Base-by-base conservation (phyloP, 176 grass and related monocot genomes). In the Raddia guianensis region DNA sequence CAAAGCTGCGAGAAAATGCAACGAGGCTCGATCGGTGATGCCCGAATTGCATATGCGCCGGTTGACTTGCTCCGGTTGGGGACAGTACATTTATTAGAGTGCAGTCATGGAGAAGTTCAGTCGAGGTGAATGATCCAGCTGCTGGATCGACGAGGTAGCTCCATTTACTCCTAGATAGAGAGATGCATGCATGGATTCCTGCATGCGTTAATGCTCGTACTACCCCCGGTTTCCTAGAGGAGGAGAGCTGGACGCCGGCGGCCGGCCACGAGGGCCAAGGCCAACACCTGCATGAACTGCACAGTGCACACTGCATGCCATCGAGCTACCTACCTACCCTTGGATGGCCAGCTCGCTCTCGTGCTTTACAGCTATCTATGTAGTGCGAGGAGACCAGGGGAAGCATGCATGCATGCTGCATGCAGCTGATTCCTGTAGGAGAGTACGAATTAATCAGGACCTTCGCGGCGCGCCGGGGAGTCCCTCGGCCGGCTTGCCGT, bases 311-410 rank as follows among this genome's bases (percentile, higher is more conserved):
- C 40, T 15, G 8, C 18, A 63, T 27, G 27, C 12, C 32, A 59
- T 59, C 18, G 57, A 52, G 16, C 10, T 33, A 61, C 55, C 55
- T 9, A 15, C 72, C 72, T n/a, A n/a, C n/a, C 21, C 14, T 49
- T 33, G 20, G 10, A 57, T 8, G 54, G 32, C 43, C n/a, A 48
- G 46, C 51, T 3, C 8, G 13, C 74, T 19, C 46, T 64, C 8
- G 4, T 37, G 9, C 54, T 72, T 82, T 63, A 52, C 65, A 82
- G 55, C 68, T 70, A 33, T 8, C 68, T 70, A 33, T 4, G 18
- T 7, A 18, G 46, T 12, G 10, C 18, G 11, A 68, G 57, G n/a
- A 9, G 40, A 18, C 44, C 4, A 8, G 49, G 27, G 20, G 13
- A 49, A 12, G 9, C 6, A 35, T 6, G 33, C 27, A 27, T 27